Base-by-base conservation (phyloP, 805 yeast genomes). In the Starmerella stigmatis region DNA sequence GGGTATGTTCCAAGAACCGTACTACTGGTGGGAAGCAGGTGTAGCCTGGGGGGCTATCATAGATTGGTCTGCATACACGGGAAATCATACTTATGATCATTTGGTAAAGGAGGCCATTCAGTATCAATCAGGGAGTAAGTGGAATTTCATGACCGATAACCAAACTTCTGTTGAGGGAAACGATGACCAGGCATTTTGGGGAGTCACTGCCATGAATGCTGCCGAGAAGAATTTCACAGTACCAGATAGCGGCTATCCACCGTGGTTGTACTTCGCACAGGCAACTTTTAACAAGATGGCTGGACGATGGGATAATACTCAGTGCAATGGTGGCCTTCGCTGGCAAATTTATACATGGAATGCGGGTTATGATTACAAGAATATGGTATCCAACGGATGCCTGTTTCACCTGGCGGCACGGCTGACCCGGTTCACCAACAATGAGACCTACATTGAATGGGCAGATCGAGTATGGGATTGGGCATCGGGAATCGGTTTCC, bases 11-110 rank as follows among this genome's bases (percentile, higher is more conserved):
- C 68, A 79, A 10, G 67, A 70, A 58, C 97, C 97, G 0, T 88
- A 89, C 70, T 89, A 89, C 71, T 89, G 97, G 98, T 88, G 96
- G 96, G 86, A 86, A 66, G 94, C 96, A 9, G 97, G 97, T 54
- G 94, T 88, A 49, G 95, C 89, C 2, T 86, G 86, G 84, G 94
- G 95, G 8, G 71, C 82, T 16, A 67, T 89, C 72, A 59, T 89
- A 35, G 96, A 86, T 61, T 81, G 82, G 63, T 72, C 85, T 66
- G 78, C 61, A 54, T 79, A 71, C 60, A 75, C 84, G 61, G 74
- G 79, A 29, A 81, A 88, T 61, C 73, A 72, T 51, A 75, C 88
- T 1, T 83, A 76, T 56, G 80, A 73, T 34, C 69, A 70, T 10
- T 46, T 72, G 29, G 71, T 85, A 44, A 71, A 73, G 56, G 67